Evolutionary conservation across 768 basidiomycete genomes (phyloP).

Genomic region (Cantharellus cinnabarinus): DNA sequence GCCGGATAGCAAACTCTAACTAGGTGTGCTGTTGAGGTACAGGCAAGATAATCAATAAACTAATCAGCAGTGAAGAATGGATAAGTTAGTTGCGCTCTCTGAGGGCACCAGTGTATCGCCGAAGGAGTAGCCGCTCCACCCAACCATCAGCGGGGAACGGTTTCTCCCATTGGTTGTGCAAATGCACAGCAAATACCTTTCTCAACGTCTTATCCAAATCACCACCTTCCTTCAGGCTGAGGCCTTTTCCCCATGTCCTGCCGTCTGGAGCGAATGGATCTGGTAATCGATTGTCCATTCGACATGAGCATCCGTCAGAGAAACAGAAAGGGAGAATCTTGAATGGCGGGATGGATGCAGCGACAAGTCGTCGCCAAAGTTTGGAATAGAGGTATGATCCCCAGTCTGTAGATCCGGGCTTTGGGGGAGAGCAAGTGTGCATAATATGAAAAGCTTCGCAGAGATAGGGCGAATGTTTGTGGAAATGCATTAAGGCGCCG

Average conservation of each 20-base stretch:
- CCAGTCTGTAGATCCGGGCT: constrained; percentile 76
- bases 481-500: constrained; percentile 89
- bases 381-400: constrained; percentile 80
- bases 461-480: constrained; percentile 77
- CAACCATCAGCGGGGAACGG: constrained; percentile 64
- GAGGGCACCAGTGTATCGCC: constrained; percentile 21
- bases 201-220: constrained; percentile 37
- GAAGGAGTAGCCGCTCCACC: constrained; percentile 63
- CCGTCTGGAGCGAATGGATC: constrained; percentile 57
- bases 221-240: constrained; percentile 39
- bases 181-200: constrained; percentile 71
- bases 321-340: constrained; percentile 91
- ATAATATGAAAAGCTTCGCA: constrained; percentile 94
- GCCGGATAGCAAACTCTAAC: no score
- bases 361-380: constrained; percentile 69
- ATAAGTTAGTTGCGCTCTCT: neutral
- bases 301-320: constrained; percentile 74
- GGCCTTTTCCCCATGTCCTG: constrained; percentile 45
- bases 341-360: constrained; percentile 57
- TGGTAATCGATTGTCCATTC: constrained; percentile 82
- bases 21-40: no score
- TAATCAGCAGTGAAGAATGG: no score
- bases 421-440: constrained; percentile 39
- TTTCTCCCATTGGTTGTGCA: constrained; percentile 96
- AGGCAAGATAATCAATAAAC: no score